Conservation (phyloP, 2,329 filamentous ascomycete genomes). For the Arthrinium phaeospermum region DNA sequence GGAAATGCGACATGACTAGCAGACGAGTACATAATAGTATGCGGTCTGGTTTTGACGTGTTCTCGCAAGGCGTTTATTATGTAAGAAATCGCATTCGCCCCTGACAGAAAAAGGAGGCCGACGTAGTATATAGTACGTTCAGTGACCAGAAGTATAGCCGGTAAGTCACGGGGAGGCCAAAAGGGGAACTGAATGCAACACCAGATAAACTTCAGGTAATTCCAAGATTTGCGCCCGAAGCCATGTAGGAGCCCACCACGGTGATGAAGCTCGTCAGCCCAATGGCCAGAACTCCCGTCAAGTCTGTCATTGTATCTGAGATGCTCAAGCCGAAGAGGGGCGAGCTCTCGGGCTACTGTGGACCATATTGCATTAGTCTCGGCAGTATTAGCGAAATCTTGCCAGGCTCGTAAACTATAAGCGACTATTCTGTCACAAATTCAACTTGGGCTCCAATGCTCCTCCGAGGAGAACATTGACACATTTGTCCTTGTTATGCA, state of each 20-base stretch:
- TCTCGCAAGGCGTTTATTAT: neutral
- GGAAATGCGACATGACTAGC: neutral
- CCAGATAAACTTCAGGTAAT: neutral
- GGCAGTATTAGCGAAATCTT: conserved; percentile 11
- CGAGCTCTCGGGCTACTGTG: conserved; percentile 14
- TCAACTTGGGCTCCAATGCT: neutral
- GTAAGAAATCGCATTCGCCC: neutral
- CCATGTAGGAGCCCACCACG: neutral
- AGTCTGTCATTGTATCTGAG: neutral
- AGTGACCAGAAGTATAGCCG: neutral
- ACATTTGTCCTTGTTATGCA: neutral
- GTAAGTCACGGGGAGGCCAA: neutral
- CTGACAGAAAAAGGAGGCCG: neutral
- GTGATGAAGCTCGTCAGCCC: neutral
- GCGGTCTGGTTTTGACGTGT: neutral
- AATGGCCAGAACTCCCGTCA: neutral
- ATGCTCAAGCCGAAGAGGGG: conserved; percentile 1
- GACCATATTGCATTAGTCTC: conserved; percentile 8
- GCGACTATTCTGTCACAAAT: neutral
- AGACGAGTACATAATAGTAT: neutral
- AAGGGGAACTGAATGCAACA: neutral
- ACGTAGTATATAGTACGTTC: neutral
- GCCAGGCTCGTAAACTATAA: neutral
- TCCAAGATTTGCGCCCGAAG: neutral
- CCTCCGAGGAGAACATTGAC: neutral